phyloP scores from a whole-genome alignment of 1,139 yeast genomes.

The Yamadazyma friedrichii region DNA sequence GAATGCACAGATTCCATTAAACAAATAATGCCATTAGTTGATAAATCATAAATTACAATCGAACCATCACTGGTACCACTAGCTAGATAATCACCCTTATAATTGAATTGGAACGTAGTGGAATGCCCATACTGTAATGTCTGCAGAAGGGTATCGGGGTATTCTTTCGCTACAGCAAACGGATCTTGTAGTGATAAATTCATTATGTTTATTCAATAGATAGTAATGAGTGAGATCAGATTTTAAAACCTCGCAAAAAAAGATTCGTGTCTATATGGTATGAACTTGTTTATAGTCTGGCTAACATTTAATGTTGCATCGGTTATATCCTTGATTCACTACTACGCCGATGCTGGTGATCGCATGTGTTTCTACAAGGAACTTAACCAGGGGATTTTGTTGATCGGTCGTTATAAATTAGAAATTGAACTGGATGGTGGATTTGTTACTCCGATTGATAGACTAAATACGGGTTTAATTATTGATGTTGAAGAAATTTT shows the following conservation, averaged over 20 bases:
- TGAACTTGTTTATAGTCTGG: conserved; percentile 1
- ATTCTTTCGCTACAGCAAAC: conserved; percentile 87
- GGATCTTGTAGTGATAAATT: conserved; percentile 90
- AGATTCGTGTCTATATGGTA: conserved; percentile 1
- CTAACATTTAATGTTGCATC: not conserved
- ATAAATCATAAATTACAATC: conserved; percentile 73
- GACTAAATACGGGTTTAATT: conserved; percentile 30
- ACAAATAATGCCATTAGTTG: conserved; percentile 53
- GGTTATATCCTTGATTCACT: conserved; percentile 27
- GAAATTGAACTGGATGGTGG: conserved; percentile 46
- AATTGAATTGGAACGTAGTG: conserved; percentile 68
- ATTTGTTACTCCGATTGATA: conserved; percentile 42
- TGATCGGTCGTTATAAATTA: conserved; percentile 58
- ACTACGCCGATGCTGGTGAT: conserved; percentile 57
- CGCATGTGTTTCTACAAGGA: conserved; percentile 69
- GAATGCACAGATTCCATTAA: conserved; percentile 59
- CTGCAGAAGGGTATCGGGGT: conserved; percentile 76
- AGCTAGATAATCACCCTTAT: conserved; percentile 85
- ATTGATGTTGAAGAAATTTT: conserved; percentile 62
- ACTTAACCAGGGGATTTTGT: conserved; percentile 54
- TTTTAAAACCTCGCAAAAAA: not conserved
- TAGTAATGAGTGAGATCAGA: no score
- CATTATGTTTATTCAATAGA: no score
- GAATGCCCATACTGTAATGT: conserved; percentile 70
- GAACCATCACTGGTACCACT: conserved; percentile 82